These are phyloP conservation scores for Garcia nutans DNA, from an alignment of 345 rosid species.

Conservation along the genomic window DNA sequence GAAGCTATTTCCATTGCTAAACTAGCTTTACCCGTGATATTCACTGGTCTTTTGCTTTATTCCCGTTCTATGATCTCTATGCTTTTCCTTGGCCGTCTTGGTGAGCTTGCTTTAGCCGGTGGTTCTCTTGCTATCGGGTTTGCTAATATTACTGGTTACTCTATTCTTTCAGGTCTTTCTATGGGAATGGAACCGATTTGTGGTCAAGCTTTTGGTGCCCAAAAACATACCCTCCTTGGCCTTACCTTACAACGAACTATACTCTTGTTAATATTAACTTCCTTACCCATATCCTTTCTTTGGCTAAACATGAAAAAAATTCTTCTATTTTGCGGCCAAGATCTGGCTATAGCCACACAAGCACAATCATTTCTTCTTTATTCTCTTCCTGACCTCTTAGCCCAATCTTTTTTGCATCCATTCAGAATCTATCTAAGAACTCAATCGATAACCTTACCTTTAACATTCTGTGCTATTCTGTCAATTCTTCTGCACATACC, in stretches of 20 bases:
- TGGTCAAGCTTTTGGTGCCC: conserved; percentile 86
- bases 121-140: conserved; percentile 86
- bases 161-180: conserved; percentile 82
- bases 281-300: conserved; percentile 61
- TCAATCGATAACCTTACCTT: conserved; percentile 48
- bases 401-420: conserved; percentile 78
- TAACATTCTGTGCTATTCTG: conserved; percentile 21
- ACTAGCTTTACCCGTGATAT: conserved; percentile 67
- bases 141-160: conserved; percentile 89
- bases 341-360: conserved; percentile 48
- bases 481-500: conserved; percentile 27
- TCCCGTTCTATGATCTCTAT: conserved; percentile 83
- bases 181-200: conserved; percentile 94
- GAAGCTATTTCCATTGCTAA: conserved; percentile 53
- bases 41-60: conserved; percentile 74
- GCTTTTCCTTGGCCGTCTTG: conserved; percentile 71
- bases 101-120: conserved; percentile 69
- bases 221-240: conserved; percentile 48
- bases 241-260: conserved; percentile 66
- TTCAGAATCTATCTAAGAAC: conserved; percentile 75
- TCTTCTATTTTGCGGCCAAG: conserved; percentile 60
- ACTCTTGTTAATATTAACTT: conserved; percentile 51
- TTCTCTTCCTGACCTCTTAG: conserved; percentile 81
- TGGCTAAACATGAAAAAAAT: conserved; percentile 77
- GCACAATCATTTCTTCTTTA: conserved; percentile 66